phyloP scores from a whole-genome alignment of 1,284 basidiomycete genomes.

The Psilocybe mexicana region DNA sequence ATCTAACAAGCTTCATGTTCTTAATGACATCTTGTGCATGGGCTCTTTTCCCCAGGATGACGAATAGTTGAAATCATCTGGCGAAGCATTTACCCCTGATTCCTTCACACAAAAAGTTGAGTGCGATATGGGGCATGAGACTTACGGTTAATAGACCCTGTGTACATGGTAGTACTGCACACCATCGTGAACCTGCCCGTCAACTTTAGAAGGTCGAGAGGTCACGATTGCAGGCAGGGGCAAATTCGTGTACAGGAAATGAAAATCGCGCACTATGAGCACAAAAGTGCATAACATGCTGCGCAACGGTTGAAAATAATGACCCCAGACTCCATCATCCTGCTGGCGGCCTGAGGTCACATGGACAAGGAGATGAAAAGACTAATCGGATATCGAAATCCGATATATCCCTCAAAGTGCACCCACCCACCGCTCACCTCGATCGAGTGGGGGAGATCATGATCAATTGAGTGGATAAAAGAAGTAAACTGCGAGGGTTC shows the following conservation, averaged over 20 bases:
- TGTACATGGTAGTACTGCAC: too few species aligned
- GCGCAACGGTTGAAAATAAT: background rate
- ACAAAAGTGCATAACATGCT: background rate
- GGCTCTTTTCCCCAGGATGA: background rate
- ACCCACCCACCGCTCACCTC: background rate
- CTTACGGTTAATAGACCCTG: too few species aligned
- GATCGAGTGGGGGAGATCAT: background rate
- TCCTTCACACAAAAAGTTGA: too few species aligned
- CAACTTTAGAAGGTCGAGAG: too few species aligned
- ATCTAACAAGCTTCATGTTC: background rate
- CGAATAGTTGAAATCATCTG: background rate
- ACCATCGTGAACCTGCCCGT: too few species aligned
- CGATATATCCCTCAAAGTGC: background rate
- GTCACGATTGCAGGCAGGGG: too few species aligned
- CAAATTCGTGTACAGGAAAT: background rate
- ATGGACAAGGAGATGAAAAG: background rate
- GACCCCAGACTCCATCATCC: too few species aligned
- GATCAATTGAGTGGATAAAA: background rate
- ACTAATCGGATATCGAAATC: background rate
- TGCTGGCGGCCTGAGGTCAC: background rate
- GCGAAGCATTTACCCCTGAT: background rate
- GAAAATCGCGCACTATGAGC: background rate
- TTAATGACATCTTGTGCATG: background rate
- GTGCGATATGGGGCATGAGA: too few species aligned
- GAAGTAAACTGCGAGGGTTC: background rate